These are phyloP conservation scores for Trichosporon faecale DNA, from an alignment of 1,284 basidiomycete genomes.

Conservation along the genomic window DNA sequence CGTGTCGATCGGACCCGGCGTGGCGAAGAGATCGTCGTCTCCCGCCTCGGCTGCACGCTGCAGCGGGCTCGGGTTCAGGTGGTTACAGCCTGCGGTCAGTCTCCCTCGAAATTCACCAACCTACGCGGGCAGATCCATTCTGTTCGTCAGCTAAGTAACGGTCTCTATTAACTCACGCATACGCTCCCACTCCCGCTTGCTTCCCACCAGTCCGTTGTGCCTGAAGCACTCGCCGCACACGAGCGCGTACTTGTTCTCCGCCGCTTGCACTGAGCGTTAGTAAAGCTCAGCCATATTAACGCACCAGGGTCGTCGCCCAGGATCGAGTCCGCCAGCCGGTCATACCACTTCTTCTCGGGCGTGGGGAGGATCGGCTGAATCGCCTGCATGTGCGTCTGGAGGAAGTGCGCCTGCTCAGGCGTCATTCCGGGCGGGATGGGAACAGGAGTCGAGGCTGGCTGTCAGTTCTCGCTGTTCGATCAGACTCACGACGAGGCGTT, in stretches of 20 bases:
- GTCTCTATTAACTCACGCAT: slow-evolving; percentile 64
- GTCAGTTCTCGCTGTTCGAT: background rate
- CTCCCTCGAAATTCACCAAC: slow-evolving; percentile 19
- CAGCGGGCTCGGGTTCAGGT: slow-evolving; percentile 46
- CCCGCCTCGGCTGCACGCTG: slow-evolving; percentile 22
- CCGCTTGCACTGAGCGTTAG: slow-evolving; percentile 42
- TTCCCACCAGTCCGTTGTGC: slow-evolving; percentile 91
- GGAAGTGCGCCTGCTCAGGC: slow-evolving; percentile 45
- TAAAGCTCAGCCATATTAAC: slow-evolving; percentile 51
- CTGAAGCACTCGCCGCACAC: slow-evolving; percentile 90
- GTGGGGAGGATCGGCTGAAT: slow-evolving; percentile 55
- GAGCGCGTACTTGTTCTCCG: slow-evolving; percentile 72
- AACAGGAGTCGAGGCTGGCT: slow-evolving; percentile 26
- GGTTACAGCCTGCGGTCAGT: slow-evolving; percentile 35
- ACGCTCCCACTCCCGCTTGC: slow-evolving; percentile 76
- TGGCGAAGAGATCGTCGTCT: background rate
- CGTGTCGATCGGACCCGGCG: slow-evolving; percentile 16
- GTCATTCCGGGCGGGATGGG: slow-evolving; percentile 38
- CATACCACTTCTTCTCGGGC: slow-evolving; percentile 77
- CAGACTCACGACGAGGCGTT: slow-evolving; percentile 37
- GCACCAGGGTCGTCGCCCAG: slow-evolving; percentile 74
- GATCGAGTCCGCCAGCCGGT: slow-evolving; percentile 79
- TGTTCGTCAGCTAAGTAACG: slow-evolving; percentile 20
- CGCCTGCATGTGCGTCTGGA: slow-evolving; percentile 45
- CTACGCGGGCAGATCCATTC: slow-evolving; percentile 50